Conservation (phyloP, 305 asterid species). For the Solanum hybrid region DNA sequence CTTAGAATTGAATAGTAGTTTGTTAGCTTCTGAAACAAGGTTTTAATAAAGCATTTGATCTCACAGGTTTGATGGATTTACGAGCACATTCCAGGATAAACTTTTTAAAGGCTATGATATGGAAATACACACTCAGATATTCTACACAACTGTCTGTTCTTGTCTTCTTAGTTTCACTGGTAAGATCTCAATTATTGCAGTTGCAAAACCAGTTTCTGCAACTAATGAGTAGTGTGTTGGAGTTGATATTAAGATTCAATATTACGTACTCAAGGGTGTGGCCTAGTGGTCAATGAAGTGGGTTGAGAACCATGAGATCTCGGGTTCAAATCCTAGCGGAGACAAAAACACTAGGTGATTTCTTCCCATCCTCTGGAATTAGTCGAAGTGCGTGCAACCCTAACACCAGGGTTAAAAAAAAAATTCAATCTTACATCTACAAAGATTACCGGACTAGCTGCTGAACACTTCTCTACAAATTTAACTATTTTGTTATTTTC, state of each 20-base stretch:
- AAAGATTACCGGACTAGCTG: background rate
- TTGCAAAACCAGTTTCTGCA: background rate
- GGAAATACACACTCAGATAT: slow-evolving; percentile 97
- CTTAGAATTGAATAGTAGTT: background rate
- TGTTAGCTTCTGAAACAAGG: background rate
- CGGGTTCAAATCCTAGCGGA: background rate
- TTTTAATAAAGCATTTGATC: background rate
- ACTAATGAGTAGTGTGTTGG: background rate
- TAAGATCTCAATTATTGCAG: slow-evolving; percentile 19
- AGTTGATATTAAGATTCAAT: background rate
- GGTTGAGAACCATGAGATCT: background rate
- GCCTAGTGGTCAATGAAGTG: background rate
- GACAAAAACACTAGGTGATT: background rate
- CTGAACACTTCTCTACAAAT: background rate
- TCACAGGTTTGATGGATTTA: slow-evolving; percentile 94
- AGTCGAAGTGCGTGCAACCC: background rate
- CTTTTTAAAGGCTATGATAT: slow-evolving; percentile 95
- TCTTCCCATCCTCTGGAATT: background rate
- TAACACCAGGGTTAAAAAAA: background rate
- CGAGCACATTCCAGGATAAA: slow-evolving; percentile 97
- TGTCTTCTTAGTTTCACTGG: slow-evolving; percentile 91
- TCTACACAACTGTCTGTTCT: slow-evolving; percentile 91
- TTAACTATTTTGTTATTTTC: background rate
- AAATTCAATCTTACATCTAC: background rate
- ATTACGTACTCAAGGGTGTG: background rate